Conservation (phyloP, 2,329 filamentous ascomycete genomes). For the Phialocephala subalpina region DNA sequence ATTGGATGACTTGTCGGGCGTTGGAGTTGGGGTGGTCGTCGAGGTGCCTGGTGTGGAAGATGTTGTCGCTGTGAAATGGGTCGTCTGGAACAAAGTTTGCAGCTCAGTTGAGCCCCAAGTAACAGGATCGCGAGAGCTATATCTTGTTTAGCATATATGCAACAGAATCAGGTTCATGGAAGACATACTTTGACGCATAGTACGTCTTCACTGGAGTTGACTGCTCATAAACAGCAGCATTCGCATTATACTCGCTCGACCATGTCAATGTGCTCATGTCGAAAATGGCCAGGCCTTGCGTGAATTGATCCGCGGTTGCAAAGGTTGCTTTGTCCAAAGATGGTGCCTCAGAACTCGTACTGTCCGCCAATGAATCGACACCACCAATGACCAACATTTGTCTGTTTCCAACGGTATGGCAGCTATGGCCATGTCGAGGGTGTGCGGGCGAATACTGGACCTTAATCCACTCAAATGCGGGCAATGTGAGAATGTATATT, state of each 20-base stretch:
- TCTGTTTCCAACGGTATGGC: constrained; percentile 26
- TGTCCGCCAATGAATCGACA: constrained; percentile 21
- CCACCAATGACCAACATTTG: constrained; percentile 34
- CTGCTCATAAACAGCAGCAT: constrained; percentile 25
- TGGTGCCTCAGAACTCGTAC: constrained; percentile 3
- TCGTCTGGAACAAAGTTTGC: constrained; percentile 18
- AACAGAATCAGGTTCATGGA: background rate
- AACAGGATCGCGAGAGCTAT: constrained; percentile 13
- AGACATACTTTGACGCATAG: constrained; percentile 24
- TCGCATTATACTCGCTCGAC: constrained; percentile 22
- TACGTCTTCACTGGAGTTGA: constrained; percentile 28
- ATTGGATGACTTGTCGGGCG: background rate
- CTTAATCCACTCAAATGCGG: constrained; percentile 34
- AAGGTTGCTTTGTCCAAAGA: constrained; percentile 22
- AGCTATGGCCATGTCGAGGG: constrained; percentile 25
- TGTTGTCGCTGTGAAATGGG: constrained; percentile 16
- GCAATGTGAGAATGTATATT: constrained; percentile 34
- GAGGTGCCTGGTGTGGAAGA: background rate
- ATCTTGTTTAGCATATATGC: background rate
- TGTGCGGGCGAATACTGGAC: constrained; percentile 18
- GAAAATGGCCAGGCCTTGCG: constrained; percentile 31
- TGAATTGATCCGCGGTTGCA: constrained; percentile 21
- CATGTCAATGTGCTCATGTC: constrained; percentile 31
- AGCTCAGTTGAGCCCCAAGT: constrained; percentile 19
- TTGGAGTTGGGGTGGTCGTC: constrained; percentile 5